These are phyloP conservation scores for Sarcocystis neurona DNA, from an alignment of 169 alveolate species.

Conservation along the genomic window DNA sequence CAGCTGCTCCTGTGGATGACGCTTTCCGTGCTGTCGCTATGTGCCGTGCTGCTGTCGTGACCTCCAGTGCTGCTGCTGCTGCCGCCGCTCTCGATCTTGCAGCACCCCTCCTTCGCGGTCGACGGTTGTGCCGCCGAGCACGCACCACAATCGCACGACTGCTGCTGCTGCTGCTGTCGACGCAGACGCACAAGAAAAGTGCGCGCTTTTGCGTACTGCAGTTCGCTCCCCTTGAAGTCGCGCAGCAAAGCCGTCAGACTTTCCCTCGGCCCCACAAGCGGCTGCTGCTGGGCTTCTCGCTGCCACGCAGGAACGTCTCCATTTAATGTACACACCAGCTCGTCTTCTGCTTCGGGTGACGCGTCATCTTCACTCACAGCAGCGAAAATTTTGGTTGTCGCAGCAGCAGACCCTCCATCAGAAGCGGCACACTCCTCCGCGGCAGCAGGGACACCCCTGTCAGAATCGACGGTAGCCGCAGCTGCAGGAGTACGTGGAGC, in stretches of 20 bases:
- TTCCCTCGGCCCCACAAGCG: slow-evolving; percentile 18
- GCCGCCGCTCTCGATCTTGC: background rate
- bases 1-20: no score
- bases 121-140: background rate
- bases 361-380: no score
- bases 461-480: no score
- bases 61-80: slow-evolving; percentile 46
- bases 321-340: no score
- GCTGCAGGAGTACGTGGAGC: no score
- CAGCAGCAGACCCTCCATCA: no score
- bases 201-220: background rate
- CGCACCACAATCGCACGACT: background rate
- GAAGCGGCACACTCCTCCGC: no score
- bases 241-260: background rate
- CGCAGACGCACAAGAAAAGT: background rate
- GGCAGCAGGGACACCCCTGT: no score
- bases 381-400: no score
- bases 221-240: slow-evolving; percentile 44
- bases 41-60: no score
- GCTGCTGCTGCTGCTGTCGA: slow-evolving; percentile 39
- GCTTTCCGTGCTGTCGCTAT: no score
- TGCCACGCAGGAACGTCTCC: slow-evolving; percentile 33
- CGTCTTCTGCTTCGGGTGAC: no score
- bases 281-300: slow-evolving; percentile 3
- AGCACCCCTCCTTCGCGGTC: background rate